These are phyloP conservation scores for Saturnispora kantuleensis DNA, from an alignment of 805 yeast species.

Conservation along the genomic window DNA sequence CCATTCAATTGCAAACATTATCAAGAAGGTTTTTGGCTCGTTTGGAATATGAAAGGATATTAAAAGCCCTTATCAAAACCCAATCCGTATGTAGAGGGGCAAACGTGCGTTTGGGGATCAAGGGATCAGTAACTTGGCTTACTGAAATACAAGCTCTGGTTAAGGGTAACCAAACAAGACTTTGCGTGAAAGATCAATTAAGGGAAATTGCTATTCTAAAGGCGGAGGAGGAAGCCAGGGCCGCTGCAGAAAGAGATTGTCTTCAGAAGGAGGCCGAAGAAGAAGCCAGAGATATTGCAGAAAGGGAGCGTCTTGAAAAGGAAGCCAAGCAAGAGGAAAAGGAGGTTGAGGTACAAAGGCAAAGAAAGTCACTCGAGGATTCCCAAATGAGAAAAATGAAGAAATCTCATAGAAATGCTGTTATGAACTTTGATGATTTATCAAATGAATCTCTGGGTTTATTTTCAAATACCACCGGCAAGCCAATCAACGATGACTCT, in stretches of 20 bases:
- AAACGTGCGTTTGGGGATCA: constrained; percentile 33
- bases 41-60: constrained; percentile 36
- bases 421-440: background rate
- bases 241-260: constrained; percentile 44
- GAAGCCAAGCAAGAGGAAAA: constrained; percentile 1
- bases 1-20: constrained; percentile 49
- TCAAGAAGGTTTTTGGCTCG: constrained; percentile 55
- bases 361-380: background rate
- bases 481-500: background rate
- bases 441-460: background rate
- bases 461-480: background rate
- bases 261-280: constrained; percentile 14
- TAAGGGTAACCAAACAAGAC: constrained; percentile 44
- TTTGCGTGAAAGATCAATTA: constrained; percentile 43
- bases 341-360: background rate
- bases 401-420: background rate
- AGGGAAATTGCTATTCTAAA: constrained; percentile 78
- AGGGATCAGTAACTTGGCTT: constrained; percentile 28
- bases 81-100: constrained; percentile 47
- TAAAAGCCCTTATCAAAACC: constrained; percentile 8
- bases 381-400: background rate
- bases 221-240: constrained; percentile 82
- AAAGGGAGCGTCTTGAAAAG: constrained; percentile 5
- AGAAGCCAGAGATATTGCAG: constrained; percentile 6
- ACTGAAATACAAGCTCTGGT: constrained; percentile 35